Evolutionary conservation across 805 yeast genomes (phyloP).

Genomic region (Cyberlindnera saturnus): DNA sequence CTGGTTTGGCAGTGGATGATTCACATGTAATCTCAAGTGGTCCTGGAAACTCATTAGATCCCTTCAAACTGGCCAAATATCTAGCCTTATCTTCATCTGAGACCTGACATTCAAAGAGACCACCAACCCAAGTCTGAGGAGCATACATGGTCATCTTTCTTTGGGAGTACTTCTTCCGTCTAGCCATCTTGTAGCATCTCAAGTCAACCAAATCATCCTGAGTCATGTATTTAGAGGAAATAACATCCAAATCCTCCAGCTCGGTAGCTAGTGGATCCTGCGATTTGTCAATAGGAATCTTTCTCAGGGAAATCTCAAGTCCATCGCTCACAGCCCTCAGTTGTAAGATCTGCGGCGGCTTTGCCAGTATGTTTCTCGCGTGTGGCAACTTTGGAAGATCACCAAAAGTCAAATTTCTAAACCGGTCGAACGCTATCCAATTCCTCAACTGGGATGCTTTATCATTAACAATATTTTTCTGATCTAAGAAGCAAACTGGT

Average conservation of each 20-base stretch:
- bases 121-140: slow-evolving; percentile 61
- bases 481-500: slow-evolving; percentile 38
- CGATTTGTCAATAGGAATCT: background rate
- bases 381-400: slow-evolving; percentile 10
- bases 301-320: slow-evolving; percentile 7
- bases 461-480: slow-evolving; percentile 4
- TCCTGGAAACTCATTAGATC: slow-evolving; percentile 2
- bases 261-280: background rate
- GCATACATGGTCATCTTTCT: slow-evolving; percentile 40
- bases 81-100: slow-evolving; percentile 23
- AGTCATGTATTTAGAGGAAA: slow-evolving; percentile 10
- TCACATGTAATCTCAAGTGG: slow-evolving; percentile 31
- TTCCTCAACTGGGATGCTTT: background rate
- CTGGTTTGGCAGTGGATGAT: slow-evolving; percentile 32
- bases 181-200: slow-evolving; percentile 52
- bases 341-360: slow-evolving; percentile 3
- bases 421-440: background rate
- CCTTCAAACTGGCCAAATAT: slow-evolving; percentile 16
- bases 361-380: background rate
- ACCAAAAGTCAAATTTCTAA: slow-evolving; percentile 1
- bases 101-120: slow-evolving; percentile 46
- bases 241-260: slow-evolving; percentile 10
- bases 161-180: slow-evolving; percentile 47
- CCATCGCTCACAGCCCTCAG: slow-evolving; percentile 2
- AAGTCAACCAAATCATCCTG: slow-evolving; percentile 17